Conservation (phyloP, 2,329 filamentous ascomycete species). For the Periconia macrospinosa region DNA sequence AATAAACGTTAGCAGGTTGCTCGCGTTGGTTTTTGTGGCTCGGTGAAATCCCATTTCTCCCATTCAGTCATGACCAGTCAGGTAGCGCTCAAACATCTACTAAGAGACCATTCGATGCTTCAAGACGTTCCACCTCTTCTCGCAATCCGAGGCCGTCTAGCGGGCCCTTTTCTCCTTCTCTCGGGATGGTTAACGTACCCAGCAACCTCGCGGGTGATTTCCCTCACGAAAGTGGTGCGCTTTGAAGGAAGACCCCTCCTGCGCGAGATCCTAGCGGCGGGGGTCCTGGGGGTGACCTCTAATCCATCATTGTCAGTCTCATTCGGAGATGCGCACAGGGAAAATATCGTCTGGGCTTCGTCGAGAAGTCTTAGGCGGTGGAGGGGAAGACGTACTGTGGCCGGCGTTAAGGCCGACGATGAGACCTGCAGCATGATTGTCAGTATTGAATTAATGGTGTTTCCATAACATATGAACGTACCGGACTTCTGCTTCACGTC, state of each 20-base stretch:
- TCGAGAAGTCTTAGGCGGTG: background rate
- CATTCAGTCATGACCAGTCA: background rate
- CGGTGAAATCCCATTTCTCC: too few species aligned
- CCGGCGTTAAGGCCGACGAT: conserved; percentile 66
- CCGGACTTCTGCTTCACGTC: conserved; percentile 58
- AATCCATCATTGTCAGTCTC: conserved; percentile 27
- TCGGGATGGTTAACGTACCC: conserved; percentile 63
- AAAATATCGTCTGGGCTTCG: conserved; percentile 8
- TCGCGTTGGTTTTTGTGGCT: too few species aligned
- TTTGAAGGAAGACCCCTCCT: conserved; percentile 97
- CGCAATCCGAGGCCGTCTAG: background rate
- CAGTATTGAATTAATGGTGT: conserved; percentile 1
- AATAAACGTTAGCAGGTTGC: background rate
- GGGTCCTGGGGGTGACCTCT: conserved; percentile 56
- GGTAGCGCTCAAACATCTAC: conserved; percentile 1
- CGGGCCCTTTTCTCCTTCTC: background rate
- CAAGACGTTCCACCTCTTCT: background rate
- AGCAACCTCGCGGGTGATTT: conserved; percentile 97
- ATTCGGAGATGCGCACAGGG: conserved; percentile 15
- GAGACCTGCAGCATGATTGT: conserved; percentile 41
- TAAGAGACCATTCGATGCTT: background rate
- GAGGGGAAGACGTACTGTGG: conserved; percentile 59
- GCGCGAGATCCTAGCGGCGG: conserved; percentile 57
- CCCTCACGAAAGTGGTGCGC: conserved; percentile 94
- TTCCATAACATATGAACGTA: background rate